Evolutionary conservation across 306 rosid genomes (phyloP).

Genomic region (Arachis stenosperma): DNA sequence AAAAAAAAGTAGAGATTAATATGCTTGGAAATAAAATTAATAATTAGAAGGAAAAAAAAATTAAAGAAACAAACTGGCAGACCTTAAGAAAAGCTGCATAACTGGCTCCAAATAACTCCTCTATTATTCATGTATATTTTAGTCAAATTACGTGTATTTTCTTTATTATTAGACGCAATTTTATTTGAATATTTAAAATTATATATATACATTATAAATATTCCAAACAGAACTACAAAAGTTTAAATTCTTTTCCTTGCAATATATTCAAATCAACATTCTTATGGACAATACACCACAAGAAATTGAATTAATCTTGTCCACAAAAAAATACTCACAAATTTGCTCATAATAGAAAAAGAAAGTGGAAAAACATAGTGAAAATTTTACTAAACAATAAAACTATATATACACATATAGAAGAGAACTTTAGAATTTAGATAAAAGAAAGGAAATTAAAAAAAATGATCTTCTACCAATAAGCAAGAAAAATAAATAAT

Average conservation of each 20-base stretch:
- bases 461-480: not conserved
- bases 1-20: not conserved
- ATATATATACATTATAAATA: not conserved
- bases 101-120: not conserved
- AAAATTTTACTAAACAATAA: not conserved
- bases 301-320: constrained; percentile 26
- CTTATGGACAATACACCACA: constrained; percentile 36
- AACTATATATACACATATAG: not conserved
- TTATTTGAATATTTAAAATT: too few relatives aligned
- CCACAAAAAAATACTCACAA: constrained; percentile 34
- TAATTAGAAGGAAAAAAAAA: not conserved
- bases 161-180: too few relatives aligned
- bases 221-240: not conserved
- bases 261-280: constrained; percentile 27
- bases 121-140: not conserved
- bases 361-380: not conserved
- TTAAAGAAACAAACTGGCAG: too few relatives aligned
- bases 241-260: not conserved
- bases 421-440: constrained; percentile 14
- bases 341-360: constrained; percentile 24
- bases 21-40: constrained; percentile 19
- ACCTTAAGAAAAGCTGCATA: too few relatives aligned
- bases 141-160: too few relatives aligned
- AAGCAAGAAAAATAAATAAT: not conserved
- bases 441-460: not conserved